These are phyloP conservation scores for Vaccinium vitisidaea DNA, from an alignment of 148 eudicot species.

Conservation along the genomic window DNA sequence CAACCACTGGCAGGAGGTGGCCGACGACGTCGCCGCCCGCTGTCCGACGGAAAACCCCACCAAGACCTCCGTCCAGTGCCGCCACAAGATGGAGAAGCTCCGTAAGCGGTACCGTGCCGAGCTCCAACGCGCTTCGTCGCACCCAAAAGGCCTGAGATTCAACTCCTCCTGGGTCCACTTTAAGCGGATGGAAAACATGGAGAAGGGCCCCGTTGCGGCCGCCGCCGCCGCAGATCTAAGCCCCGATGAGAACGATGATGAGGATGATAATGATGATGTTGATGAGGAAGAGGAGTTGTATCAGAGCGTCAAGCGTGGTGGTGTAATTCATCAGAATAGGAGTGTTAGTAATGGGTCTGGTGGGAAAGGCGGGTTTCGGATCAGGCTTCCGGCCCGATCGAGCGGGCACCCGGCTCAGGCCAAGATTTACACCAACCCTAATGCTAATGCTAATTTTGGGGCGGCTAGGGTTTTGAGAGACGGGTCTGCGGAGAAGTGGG, in stretches of 20 bases:
- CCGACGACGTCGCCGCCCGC: slow-evolving; percentile 44
- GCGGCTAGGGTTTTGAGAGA: slow-evolving; percentile 22
- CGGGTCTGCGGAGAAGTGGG: slow-evolving; percentile 8
- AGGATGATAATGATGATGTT: slow-evolving; percentile 7
- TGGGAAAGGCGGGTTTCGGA: slow-evolving; percentile 27
- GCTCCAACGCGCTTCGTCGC: slow-evolving; percentile 46
- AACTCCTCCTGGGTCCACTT: slow-evolving; percentile 72
- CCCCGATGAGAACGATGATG: slow-evolving; percentile 18
- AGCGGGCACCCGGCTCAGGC: background rate
- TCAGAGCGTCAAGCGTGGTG: slow-evolving; percentile 15
- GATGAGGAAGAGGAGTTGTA: slow-evolving; percentile 23
- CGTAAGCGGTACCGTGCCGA: slow-evolving; percentile 79
- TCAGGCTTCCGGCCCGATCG: slow-evolving; percentile 27
- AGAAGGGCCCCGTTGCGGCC: slow-evolving; percentile 38
- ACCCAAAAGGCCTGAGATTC: slow-evolving; percentile 41
- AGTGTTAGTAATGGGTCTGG: slow-evolving; percentile 17
- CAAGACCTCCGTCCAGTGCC: slow-evolving; percentile 89
- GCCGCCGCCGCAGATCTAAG: slow-evolving; percentile 3
- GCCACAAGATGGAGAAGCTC: slow-evolving; percentile 95
- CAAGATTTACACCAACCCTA: slow-evolving; percentile 23
- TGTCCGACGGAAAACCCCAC: slow-evolving; percentile 38
- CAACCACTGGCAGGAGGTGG: slow-evolving; percentile 79
- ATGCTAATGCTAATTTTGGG: background rate
- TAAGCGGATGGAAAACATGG: slow-evolving; percentile 66
- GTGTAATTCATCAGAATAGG: slow-evolving; percentile 5